Base-by-base conservation (phyloP, 2,329 filamentous ascomycete genomes). In the Graphilbum fragrans region DNA sequence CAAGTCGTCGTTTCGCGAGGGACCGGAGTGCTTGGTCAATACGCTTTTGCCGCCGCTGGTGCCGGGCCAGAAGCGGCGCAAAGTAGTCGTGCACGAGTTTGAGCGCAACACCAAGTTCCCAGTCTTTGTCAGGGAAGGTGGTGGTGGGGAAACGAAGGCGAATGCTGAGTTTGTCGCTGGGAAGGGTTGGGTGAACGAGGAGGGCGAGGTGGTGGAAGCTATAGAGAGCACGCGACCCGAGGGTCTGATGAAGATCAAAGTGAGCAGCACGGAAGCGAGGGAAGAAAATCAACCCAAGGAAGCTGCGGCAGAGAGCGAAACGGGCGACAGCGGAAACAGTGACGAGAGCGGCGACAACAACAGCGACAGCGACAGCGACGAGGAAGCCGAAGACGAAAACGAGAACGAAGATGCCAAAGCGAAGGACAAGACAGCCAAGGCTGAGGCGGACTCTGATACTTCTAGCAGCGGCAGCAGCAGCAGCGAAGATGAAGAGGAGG, bases 31-130 rank as follows among this genome's bases (percentile, higher is more conserved):
- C 50, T 65, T 94, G 16, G 86, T 96, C 63, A 90, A 87, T 61
- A 84, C 85, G 2, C 77, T 78, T 42, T 57, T 95, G 25, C 76
- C 80, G 1, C 56, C 11, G n/a, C 10, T 22, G 21, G 16, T 16
- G n/a, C 35, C n/a, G 18, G 7, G 11, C 27, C 39, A 9, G 19
- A 10, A 14, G 29, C 41, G 39, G 40, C 58, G 66, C 14, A 75
- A 83, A 45, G 69, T 80, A 2, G 66, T 86, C 4, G 72, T 96
- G 3, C 88, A 96, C 59, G 92, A 98, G 56, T 96, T 95, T 55
- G 76, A 82, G 51, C 87, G 86, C 57, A 87, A 82, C 8, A 78
- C 76, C 31, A 90, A 86, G 52, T 82, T 86, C 48, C 85, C 87
- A 0, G 82, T 75, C 5, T 95, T 94, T 55, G 60, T 95, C 44